These are phyloP conservation scores for Tripterygium wilfordii DNA, from an alignment of 177 flowering plant species.

Conservation along the genomic window DNA sequence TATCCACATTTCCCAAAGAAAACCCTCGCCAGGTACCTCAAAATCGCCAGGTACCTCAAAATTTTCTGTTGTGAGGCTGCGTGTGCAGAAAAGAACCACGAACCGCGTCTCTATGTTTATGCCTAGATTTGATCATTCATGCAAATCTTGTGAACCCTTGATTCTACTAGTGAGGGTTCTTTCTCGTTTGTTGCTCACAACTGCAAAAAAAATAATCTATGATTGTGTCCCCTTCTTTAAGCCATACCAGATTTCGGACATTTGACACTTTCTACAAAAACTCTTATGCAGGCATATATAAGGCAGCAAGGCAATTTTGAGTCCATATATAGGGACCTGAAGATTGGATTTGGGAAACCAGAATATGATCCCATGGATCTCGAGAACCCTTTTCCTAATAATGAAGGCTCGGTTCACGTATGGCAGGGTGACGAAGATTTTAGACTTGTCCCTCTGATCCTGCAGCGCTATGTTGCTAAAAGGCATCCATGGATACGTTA, in stretches of 20 bases:
- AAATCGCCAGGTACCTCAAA: slow-evolving; percentile 22
- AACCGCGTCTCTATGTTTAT: too few species aligned
- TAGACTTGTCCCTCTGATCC: slow-evolving; percentile 35
- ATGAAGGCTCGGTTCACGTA: slow-evolving; percentile 52
- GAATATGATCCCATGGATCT: slow-evolving; percentile 60
- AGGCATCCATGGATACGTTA: slow-evolving; percentile 66
- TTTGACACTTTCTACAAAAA: too few species aligned
- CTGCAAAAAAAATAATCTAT: not conserved
- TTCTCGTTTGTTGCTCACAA: not conserved
- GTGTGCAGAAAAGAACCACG: not conserved
- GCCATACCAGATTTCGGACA: too few species aligned
- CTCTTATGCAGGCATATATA: slow-evolving; percentile 20
- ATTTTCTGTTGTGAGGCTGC: not conserved
- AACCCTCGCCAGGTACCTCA: slow-evolving; percentile 21
- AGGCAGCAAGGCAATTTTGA: slow-evolving; percentile 50
- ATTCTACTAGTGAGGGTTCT: too few species aligned
- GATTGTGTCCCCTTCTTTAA: too few species aligned
- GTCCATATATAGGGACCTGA: slow-evolving; percentile 51
- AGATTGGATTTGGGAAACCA: slow-evolving; percentile 63
- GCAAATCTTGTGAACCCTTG: too few species aligned
- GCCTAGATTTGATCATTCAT: too few species aligned
- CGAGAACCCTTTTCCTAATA: slow-evolving; percentile 37
- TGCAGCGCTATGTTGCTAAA: slow-evolving; percentile 43
- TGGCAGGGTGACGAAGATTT: slow-evolving; percentile 73
- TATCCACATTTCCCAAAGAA: slow-evolving; percentile 4